These are phyloP conservation scores for Oryza glumipatula DNA, from an alignment of 176 grass and related monocot genomes.

Conservation along the genomic window DNA sequence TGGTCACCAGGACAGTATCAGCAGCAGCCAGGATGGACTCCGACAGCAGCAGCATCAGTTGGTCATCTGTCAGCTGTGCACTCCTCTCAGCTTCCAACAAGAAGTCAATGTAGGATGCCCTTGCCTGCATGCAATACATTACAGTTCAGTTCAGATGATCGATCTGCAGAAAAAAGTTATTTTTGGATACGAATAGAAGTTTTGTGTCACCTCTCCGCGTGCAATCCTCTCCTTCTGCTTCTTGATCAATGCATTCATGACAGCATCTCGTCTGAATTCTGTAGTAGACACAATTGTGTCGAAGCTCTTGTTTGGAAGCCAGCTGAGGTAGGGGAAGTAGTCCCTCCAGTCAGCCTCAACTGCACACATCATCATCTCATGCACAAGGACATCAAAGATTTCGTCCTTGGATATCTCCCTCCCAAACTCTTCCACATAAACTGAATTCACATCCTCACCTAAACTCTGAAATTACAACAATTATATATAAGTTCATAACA, in stretches of 20 bases:
- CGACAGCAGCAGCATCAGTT: conserved; percentile 65
- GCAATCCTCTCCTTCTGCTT: conserved; percentile 66
- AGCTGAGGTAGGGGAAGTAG: conserved; percentile 79
- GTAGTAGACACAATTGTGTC: conserved; percentile 50
- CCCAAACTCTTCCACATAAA: conserved; percentile 71
- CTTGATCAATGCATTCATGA: conserved; percentile 64
- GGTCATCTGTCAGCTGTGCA: conserved; percentile 60
- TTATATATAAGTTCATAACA: background rate
- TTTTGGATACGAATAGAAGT: background rate
- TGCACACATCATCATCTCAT: conserved; percentile 72
- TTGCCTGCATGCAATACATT: conserved; percentile 42
- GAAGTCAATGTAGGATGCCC: conserved; percentile 69
- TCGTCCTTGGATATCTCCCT: conserved; percentile 56
- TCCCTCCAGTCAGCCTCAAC: conserved; percentile 84
- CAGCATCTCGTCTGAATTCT: conserved; percentile 39
- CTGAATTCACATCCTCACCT: conserved; percentile 55
- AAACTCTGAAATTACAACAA: conserved; percentile 54
- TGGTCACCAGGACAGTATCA: conserved; percentile 72
- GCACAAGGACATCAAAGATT: conserved; percentile 53
- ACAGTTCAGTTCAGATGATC: background rate
- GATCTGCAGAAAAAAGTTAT: background rate
- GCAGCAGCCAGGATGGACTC: conserved; percentile 76
- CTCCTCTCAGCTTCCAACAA: conserved; percentile 53
- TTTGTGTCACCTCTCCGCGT: conserved; percentile 58
- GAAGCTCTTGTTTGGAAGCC: conserved; percentile 76